phyloP scores from a whole-genome alignment of 805 yeast species.

The Barnettozyma siamensis region DNA sequence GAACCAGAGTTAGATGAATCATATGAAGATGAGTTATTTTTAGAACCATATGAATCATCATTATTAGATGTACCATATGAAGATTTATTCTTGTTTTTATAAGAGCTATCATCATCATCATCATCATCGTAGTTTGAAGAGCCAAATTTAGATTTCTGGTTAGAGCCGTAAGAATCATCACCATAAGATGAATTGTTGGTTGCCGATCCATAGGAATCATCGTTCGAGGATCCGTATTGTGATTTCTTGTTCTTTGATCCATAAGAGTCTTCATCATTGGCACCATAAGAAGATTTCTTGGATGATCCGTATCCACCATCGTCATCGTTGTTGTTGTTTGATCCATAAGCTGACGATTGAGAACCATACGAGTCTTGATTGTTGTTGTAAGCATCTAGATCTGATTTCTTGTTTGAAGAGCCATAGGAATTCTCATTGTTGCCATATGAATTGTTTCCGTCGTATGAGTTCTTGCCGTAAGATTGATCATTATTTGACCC shows the following conservation, averaged over 20 bases:
- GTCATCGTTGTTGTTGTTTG: neutral
- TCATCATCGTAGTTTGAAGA: too few relatives aligned
- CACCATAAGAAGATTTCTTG: conserved; percentile 1
- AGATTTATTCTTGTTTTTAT: too few relatives aligned
- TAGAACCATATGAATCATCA: too few relatives aligned
- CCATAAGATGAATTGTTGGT: neutral
- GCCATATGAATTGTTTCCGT: too few relatives aligned
- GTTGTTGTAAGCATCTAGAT: conserved; percentile 16
- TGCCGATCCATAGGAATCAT: conserved; percentile 9
- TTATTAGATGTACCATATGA: too few relatives aligned
- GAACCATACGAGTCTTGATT: neutral
- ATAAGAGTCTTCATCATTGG: neutral
- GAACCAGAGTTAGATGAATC: too few relatives aligned
- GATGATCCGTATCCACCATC: conserved; percentile 17
- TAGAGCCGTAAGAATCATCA: too few relatives aligned
- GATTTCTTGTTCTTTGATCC: conserved; percentile 4
- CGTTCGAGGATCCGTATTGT: conserved; percentile 2
- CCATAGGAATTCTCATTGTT: neutral
- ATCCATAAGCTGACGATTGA: neutral
- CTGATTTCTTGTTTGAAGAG: conserved; percentile 6
- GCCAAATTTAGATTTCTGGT: too few relatives aligned
- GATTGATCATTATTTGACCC: neutral
- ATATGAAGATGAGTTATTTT: too few relatives aligned
- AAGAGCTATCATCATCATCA: too few relatives aligned
- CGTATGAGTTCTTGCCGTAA: too few relatives aligned